Conservation (phyloP, 345 rosid species). For the Toxicodendron radicans region DNA sequence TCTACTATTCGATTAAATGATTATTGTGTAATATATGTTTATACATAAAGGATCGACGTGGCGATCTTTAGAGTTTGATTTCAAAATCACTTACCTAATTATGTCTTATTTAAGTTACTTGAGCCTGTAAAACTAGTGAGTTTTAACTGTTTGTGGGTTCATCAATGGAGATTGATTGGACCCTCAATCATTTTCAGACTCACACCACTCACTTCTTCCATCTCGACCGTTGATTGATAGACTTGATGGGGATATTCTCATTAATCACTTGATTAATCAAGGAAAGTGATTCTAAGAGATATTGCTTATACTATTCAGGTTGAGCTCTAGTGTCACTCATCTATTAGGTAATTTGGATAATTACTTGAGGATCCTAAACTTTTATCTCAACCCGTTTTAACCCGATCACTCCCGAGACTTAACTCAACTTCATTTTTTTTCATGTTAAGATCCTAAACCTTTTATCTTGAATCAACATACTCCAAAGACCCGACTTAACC, state of each 20-base stretch:
- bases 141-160: conserved; percentile 16
- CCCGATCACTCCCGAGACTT: too few species aligned
- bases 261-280: background rate
- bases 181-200: conserved; percentile 26
- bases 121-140: conserved; percentile 15
- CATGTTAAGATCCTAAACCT: too few species aligned
- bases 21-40: background rate
- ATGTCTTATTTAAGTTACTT: conserved; percentile 29
- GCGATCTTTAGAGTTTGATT: background rate
- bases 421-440: too few species aligned
- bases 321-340: background rate
- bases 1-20: too few species aligned
- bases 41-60: conserved; percentile 2
- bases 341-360: too few species aligned
- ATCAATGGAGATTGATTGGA: conserved; percentile 24
- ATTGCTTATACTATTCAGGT: background rate
- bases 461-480: too few species aligned
- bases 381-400: too few species aligned
- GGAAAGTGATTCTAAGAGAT: background rate
- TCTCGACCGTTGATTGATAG: conserved; percentile 27
- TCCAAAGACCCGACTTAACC: background rate
- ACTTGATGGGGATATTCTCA: conserved; percentile 23
- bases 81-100: conserved; percentile 34
- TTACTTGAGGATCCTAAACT: too few species aligned
- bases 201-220: conserved; percentile 6